phyloP scores from a whole-genome alignment of 805 yeast genomes.

The Pichia californica region DNA sequence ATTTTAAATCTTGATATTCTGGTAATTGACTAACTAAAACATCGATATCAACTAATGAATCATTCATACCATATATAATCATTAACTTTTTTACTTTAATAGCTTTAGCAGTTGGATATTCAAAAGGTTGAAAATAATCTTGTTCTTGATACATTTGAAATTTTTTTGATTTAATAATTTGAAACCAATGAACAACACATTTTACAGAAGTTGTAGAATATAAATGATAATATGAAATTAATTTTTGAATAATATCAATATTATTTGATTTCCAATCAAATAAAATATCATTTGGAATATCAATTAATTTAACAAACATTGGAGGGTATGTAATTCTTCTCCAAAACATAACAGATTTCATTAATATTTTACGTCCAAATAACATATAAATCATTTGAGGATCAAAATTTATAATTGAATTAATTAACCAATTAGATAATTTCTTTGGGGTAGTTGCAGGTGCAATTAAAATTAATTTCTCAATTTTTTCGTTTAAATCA shows the following conservation, averaged over 20 bases:
- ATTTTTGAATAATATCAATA: conserved; percentile 67
- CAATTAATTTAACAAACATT: conserved; percentile 65
- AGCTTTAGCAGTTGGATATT: conserved; percentile 36
- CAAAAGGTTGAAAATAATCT: conserved; percentile 46
- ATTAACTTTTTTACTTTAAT: conserved; percentile 60
- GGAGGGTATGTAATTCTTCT: conserved; percentile 71
- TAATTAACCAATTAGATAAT: conserved; percentile 67
- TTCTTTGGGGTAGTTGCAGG: conserved; percentile 96
- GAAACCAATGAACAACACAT: conserved; percentile 94
- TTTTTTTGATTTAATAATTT: conserved; percentile 65
- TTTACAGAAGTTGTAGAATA: conserved; percentile 91
- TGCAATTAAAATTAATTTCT: conserved; percentile 50
- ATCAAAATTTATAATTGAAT: conserved; percentile 67
- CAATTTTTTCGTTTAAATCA: conserved; percentile 52
- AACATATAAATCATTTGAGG: conserved; percentile 67
- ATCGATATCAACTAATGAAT: conserved; percentile 81
- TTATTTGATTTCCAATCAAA: conserved; percentile 78
- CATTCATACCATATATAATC: conserved; percentile 73
- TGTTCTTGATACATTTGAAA: conserved; percentile 89
- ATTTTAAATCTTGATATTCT: conserved; percentile 10
- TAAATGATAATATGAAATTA: conserved; percentile 76
- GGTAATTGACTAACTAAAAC: conserved; percentile 53
- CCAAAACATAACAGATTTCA: conserved; percentile 65
- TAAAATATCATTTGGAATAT: conserved; percentile 54
- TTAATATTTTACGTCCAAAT: conserved; percentile 68